Percentiles rank a stretch among this genome's conserved stretches.
These are phyloP conservation scores for Ophiostoma sp. DNA, from an alignment of 2,329 filamentous ascomycete genomes.

Conservation along the genomic window DNA sequence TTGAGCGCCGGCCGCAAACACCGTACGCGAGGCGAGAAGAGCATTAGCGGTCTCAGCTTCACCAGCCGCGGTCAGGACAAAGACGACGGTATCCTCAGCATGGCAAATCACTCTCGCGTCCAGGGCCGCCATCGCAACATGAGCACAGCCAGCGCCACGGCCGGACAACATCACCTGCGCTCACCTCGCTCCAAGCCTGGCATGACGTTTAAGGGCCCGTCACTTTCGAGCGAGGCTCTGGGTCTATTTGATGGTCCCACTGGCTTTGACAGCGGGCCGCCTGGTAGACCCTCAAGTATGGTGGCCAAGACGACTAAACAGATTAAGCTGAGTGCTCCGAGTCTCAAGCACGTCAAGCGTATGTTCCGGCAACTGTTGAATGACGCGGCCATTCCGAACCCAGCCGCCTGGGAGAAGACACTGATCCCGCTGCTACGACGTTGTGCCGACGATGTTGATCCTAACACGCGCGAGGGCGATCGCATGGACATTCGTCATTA, in stretches of 20 bases:
- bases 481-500: conserved; percentile 98
- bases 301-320: conserved; percentile 58
- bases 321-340: conserved; percentile 84
- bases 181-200: conserved; percentile 68
- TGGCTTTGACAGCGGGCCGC: conserved; percentile 46
- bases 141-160: conserved; percentile 71
- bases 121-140: conserved; percentile 74
- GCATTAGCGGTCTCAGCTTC: conserved; percentile 68
- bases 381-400: conserved; percentile 72
- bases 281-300: conserved; percentile 36
- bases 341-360: conserved; percentile 82
- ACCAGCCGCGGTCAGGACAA: conserved; percentile 70
- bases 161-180: conserved; percentile 61
- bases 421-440: conserved; percentile 86
- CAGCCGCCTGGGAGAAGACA: conserved; percentile 82
- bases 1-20: conserved; percentile 74
- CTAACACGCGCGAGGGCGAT: conserved; percentile 85
- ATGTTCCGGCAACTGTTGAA: conserved; percentile 80
- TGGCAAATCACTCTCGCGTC: conserved; percentile 59
- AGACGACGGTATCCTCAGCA: conserved; percentile 53
- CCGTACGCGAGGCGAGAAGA: conserved; percentile 74
- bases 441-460: conserved; percentile 91
- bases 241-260: conserved; percentile 48
- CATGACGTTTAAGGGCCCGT: conserved; percentile 57
- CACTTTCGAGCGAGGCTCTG: conserved; percentile 53